phyloP scores from a whole-genome alignment of 768 basidiomycete genomes.

The Pleurotus tuber-regium region DNA sequence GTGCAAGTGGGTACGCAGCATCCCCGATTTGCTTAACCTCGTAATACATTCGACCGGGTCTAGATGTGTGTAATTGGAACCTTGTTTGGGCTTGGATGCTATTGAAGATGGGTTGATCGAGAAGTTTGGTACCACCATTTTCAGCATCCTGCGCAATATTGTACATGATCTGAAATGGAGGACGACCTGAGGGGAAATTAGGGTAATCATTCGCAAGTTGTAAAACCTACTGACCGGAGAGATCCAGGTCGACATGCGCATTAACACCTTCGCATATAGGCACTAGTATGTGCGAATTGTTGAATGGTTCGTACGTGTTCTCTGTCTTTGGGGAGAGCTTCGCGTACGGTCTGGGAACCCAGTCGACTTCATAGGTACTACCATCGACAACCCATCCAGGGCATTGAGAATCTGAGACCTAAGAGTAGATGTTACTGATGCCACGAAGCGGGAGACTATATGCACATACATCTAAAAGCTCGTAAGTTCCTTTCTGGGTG shows the following conservation, averaged over 20 bases:
- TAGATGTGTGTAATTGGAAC: constrained; percentile 77
- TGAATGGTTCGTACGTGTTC: constrained; percentile 56
- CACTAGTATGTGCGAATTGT: constrained; percentile 72
- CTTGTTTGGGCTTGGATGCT: constrained; percentile 80
- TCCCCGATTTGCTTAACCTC: constrained; percentile 90
- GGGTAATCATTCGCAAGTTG: background rate
- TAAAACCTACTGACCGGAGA: constrained; percentile 53
- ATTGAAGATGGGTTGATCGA: constrained; percentile 79
- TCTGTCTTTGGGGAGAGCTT: constrained; percentile 57
- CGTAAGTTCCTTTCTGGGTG: constrained; percentile 73
- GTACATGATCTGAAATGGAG: constrained; percentile 94
- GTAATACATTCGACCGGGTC: constrained; percentile 81
- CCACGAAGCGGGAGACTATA: background rate
- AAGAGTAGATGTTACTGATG: constrained; percentile 18
- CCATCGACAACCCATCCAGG: constrained; percentile 70
- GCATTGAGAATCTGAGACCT: constrained; percentile 87
- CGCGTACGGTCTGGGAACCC: constrained; percentile 78
- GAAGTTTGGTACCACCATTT: constrained; percentile 62
- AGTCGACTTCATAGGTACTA: constrained; percentile 67
- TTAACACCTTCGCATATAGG: constrained; percentile 81
- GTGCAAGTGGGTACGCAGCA: constrained; percentile 74
- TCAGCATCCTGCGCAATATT: constrained; percentile 73
- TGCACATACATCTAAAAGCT: constrained; percentile 60
- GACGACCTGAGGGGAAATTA: constrained; percentile 51
- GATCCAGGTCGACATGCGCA: constrained; percentile 80